phyloP scores from a whole-genome alignment of 2,329 filamentous ascomycete genomes.

The Pleomassaria siparia region DNA sequence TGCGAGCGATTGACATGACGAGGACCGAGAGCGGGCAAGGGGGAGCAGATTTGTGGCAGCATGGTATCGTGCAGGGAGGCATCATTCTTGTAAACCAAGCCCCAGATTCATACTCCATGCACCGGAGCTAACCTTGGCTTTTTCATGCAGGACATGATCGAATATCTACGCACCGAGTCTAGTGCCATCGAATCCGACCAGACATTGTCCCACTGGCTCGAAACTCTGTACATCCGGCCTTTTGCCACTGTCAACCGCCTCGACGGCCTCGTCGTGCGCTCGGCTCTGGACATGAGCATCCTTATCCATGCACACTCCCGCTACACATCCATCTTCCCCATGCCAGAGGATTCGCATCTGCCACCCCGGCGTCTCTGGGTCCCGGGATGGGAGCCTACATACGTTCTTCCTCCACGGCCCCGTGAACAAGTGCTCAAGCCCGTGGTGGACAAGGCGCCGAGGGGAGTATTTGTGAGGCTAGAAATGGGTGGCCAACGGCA shows the following conservation, averaged over 20 bases:
- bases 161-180: slow-evolving; percentile 6
- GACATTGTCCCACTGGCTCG: slow-evolving; percentile 7
- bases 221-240: slow-evolving; percentile 10
- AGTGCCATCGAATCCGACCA: slow-evolving; percentile 1
- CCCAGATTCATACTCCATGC: neutral
- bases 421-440: neutral
- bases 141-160: slow-evolving; percentile 8
- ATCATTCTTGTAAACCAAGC: neutral
- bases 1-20: neutral
- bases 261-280: slow-evolving; percentile 14
- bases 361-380: neutral
- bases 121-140: neutral
- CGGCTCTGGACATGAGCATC: neutral
- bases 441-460: neutral
- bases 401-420: neutral
- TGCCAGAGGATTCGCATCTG: neutral
- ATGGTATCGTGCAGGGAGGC: neutral
- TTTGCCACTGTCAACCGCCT: slow-evolving; percentile 11
- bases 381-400: neutral
- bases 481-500: neutral
- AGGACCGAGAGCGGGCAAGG: neutral
- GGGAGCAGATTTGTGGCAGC: neutral
- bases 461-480: neutral
- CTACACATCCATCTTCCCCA: neutral
- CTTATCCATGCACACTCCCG: slow-evolving; percentile 8